A percentile compares a stretch with the other conserved stretches of the same genome.
Evolutionary conservation across 225 moss, liverwort and hornwort genomes (phyloP).

Genomic region (Antitrichia curtipendula): DNA sequence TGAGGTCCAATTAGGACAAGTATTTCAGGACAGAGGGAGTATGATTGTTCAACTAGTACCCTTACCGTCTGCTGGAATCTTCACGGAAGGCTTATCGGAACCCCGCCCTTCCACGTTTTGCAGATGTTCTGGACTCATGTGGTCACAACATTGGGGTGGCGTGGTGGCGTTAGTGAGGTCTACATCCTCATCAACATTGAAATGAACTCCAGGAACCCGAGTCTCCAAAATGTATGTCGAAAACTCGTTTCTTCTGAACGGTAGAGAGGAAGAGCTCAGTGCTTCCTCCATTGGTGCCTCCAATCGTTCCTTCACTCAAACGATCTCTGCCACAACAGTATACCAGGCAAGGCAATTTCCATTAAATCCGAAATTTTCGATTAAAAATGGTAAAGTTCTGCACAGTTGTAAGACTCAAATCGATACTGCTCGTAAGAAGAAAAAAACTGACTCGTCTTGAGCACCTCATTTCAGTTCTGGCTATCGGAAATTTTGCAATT

Average conservation of each 20-base stretch:
- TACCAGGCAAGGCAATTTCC: too few relatives aligned
- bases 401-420: too few relatives aligned
- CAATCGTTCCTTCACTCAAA: neutral
- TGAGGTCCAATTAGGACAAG: neutral
- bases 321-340: neutral
- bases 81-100: neutral
- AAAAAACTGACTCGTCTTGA: neutral
- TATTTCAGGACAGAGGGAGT: too few relatives aligned
- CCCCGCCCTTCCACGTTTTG: neutral
- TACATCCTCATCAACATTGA: neutral
- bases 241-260: neutral
- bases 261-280: neutral
- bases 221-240: neutral
- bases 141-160: neutral
- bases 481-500: neutral
- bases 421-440: too few relatives aligned
- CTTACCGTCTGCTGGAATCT: neutral
- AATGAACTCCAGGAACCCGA: neutral
- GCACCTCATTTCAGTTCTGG: neutral
- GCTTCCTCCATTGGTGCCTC: neutral
- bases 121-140: neutral
- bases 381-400: neutral
- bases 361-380: neutral
- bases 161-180: too few relatives aligned
- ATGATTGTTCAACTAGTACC: too few relatives aligned